Conservation (phyloP, 192 early-diverging fungal species). For the Podila verticillata region DNA sequence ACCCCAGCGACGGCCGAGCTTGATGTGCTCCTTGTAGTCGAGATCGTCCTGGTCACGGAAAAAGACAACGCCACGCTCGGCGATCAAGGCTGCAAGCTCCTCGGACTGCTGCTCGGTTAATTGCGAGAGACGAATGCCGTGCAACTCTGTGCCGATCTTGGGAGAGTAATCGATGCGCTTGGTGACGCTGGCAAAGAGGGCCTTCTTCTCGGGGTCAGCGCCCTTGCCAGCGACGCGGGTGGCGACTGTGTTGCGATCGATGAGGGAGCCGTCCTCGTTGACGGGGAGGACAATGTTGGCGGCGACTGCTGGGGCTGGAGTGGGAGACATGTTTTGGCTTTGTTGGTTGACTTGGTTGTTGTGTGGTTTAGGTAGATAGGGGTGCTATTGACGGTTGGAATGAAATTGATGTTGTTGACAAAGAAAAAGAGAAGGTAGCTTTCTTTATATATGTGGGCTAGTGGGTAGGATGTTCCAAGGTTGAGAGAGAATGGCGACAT, state of each 20-base stretch:
- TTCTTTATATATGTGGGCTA: too few species aligned
- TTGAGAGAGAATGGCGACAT: too few species aligned
- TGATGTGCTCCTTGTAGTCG: conserved; percentile 27
- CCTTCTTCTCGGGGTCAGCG: conserved; percentile 61
- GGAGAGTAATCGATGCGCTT: conserved; percentile 63
- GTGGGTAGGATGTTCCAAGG: too few species aligned
- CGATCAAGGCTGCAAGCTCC: conserved; percentile 65
- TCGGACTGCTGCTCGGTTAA: conserved; percentile 64
- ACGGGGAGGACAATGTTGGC: conserved; percentile 13
- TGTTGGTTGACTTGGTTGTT: not conserved
- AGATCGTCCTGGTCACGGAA: conserved; percentile 47
- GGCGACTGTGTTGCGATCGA: conserved; percentile 15
- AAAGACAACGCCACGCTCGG: conserved; percentile 54
- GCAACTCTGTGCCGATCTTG: conserved; percentile 70
- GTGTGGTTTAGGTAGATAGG: not conserved
- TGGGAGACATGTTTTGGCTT: conserved; percentile 7
- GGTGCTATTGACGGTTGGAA: not conserved
- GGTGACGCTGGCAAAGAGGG: conserved; percentile 57
- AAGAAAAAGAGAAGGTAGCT: not conserved
- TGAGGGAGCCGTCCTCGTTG: conserved; percentile 3
- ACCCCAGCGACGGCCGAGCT: conserved; percentile 36
- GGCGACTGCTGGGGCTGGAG: conserved; percentile 6
- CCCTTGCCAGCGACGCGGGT: conserved; percentile 42
- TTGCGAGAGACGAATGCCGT: conserved; percentile 62
- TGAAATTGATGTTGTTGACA: not conserved